Percentiles rank a stretch among this genome's conserved stretches.
These are phyloP conservation scores for Talaromyces sp. DNA, from an alignment of 2,329 filamentous ascomycete genomes.

Conservation along the genomic window DNA sequence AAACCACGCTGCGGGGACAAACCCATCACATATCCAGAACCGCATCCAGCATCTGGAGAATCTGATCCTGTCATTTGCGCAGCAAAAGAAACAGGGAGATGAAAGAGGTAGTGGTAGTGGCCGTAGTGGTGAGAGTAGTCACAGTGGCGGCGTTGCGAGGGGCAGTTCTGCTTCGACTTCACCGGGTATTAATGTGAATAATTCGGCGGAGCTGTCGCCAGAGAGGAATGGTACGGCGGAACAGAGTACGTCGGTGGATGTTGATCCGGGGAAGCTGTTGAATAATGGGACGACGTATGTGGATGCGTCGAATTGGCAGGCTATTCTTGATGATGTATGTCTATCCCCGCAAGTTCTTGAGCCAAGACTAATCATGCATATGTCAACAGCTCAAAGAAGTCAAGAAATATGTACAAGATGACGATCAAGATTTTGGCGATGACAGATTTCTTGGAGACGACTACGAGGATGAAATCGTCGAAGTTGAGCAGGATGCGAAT, in stretches of 20 bases:
- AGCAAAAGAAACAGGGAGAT: slow-evolving; percentile 27
- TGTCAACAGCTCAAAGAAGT: slow-evolving; percentile 35
- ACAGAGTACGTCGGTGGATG: slow-evolving; percentile 16
- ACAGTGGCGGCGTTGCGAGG: not conserved
- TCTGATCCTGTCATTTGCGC: slow-evolving; percentile 36
- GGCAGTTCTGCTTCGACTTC: not conserved
- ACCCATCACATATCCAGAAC: slow-evolving; percentile 35
- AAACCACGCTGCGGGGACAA: slow-evolving; percentile 29
- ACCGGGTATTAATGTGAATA: not conserved
- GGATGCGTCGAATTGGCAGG: slow-evolving; percentile 38
- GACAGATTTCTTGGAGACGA: not conserved
- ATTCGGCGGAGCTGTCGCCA: not conserved
- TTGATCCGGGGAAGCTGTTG: slow-evolving; percentile 33
- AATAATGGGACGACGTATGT: slow-evolving; percentile 37
- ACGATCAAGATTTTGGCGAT: not conserved
- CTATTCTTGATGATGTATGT: slow-evolving; percentile 39
- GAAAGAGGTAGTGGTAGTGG: not conserved
- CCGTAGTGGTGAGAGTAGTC: not conserved
- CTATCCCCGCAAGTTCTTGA: not conserved
- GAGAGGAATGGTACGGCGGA: not conserved
- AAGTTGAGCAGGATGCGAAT: slow-evolving; percentile 26
- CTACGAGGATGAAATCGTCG: slow-evolving; percentile 28
- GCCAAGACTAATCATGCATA: not conserved
- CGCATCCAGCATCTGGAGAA: slow-evolving; percentile 40
- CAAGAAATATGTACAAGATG: slow-evolving; percentile 30